These are phyloP conservation scores for Eucalyptus globulus DNA, from an alignment of 345 rosid species.

Conservation along the genomic window DNA sequence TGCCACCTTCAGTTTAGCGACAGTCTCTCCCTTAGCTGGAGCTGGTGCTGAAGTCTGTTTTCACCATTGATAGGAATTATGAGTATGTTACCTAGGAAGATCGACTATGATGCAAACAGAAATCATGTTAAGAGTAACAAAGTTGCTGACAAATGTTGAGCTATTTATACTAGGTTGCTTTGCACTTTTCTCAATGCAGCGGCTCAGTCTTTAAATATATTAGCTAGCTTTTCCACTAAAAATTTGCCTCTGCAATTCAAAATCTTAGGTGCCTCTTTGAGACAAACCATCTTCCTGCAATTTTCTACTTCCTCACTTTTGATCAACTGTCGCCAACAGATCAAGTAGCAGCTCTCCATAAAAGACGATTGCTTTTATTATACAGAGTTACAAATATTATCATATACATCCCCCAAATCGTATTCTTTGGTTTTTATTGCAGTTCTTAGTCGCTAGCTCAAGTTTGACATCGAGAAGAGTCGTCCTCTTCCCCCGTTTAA, in stretches of 20 bases:
- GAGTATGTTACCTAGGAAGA: not conserved
- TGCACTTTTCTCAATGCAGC: not conserved
- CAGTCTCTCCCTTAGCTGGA: constrained; percentile 52
- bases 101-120: not conserved
- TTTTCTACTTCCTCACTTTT: not conserved
- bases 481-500: not conserved
- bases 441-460: not conserved
- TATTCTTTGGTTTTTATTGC: not conserved
- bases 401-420: not conserved
- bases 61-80: not conserved
- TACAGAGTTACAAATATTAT: not conserved
- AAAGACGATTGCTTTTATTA: not conserved
- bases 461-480: not conserved
- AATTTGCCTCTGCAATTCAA: not conserved
- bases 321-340: not conserved
- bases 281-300: not conserved
- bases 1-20: constrained; percentile 90
- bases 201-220: not conserved
- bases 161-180: not conserved
- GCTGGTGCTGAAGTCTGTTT: constrained; percentile 34
- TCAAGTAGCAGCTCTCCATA: not conserved
- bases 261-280: not conserved
- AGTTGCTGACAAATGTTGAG: not conserved
- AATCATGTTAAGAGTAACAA: not conserved
- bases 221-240: not conserved